A percentile compares a stretch with the other conserved stretches of the same genome.
phyloP scores from a whole-genome alignment of 1,284 basidiomycete species.

The Cryptococcus maquisensis region DNA sequence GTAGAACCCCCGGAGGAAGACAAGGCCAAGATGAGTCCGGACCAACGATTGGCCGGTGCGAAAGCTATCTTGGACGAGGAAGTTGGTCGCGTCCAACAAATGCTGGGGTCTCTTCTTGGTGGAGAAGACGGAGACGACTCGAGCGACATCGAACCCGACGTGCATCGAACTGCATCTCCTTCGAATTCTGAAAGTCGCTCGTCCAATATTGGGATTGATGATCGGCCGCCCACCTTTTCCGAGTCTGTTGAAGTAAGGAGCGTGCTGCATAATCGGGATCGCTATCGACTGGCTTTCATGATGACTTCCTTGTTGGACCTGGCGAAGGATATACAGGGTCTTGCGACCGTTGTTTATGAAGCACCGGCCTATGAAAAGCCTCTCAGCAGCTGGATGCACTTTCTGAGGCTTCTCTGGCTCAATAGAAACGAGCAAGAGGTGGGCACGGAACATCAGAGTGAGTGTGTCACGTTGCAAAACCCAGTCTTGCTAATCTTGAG shows the following conservation, averaged over 20 bases:
- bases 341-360: constrained; percentile 17
- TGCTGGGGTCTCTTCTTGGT: constrained; percentile 7
- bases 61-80: constrained; percentile 8
- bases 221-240: constrained; percentile 1
- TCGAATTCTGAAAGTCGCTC: too few species aligned
- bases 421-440: not conserved
- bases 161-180: too few species aligned
- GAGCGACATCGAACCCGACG: too few species aligned
- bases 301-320: constrained; percentile 43
- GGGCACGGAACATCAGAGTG: not conserved
- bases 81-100: constrained; percentile 3
- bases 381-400: constrained; percentile 6
- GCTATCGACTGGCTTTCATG: constrained; percentile 43
- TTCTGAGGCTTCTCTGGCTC: constrained; percentile 9
- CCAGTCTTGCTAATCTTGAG: not conserved
- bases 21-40: not conserved
- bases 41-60: constrained; percentile 2
- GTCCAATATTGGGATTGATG: too few species aligned
- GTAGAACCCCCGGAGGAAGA: not conserved
- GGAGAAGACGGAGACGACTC: not conserved
- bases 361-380: constrained; percentile 3
- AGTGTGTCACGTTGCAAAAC: not conserved
- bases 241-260: constrained; percentile 9
- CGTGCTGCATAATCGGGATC: constrained; percentile 30
- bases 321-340: constrained; percentile 26